Base-by-base conservation (phyloP, 257 asterid species). In the Solanum habrochaites region DNA sequence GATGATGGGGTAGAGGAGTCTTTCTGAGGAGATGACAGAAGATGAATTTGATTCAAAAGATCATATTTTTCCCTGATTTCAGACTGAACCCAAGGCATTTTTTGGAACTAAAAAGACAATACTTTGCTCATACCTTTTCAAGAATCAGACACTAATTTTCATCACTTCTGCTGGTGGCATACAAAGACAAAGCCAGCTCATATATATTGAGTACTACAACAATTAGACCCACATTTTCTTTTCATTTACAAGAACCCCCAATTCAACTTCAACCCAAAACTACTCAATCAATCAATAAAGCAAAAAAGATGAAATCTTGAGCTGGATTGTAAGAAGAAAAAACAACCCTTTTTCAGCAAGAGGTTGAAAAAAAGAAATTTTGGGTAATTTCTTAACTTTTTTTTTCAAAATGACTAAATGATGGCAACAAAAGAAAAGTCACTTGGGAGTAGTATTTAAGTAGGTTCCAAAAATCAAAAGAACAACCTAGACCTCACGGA, bases 21-120 rank as follows among this genome's bases (percentile, higher is more conserved):
- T 47, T 66, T 85, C 58, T 64, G 66, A 20, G 83, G 58, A 85
- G 71, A 31, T 15, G 43, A 71, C 8, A 71, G 43, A 32, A 64
- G 40, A 47, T 67, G 69, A 62, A 47, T 67, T 27, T 70, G 52
- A 32, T 92, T 83, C 86, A 62, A 35, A 62, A 83, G 42, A 31
- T n/a, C 43, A 84, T 66, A 20, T 15, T 40, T 66, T 67, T 5
- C 62, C 96, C 37, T 66, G 37, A 66, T 25, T 66, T 66, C 37
- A 66, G 73, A 66, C 32, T 66, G 72, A 66, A 66, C 75, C 77
- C 93, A 88, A 89, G 94, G 90, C 96, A 95, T 95, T 86, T 58
- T 87, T 89, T 39, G 32, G 86, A 87, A 82, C 64, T 90, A 89
- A 88, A 87, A 73, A 86, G 86, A 84, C 91, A 90, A 40, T 70